Conservation (phyloP, 805 yeast genomes). For the Cyberlindnera maritima region DNA sequence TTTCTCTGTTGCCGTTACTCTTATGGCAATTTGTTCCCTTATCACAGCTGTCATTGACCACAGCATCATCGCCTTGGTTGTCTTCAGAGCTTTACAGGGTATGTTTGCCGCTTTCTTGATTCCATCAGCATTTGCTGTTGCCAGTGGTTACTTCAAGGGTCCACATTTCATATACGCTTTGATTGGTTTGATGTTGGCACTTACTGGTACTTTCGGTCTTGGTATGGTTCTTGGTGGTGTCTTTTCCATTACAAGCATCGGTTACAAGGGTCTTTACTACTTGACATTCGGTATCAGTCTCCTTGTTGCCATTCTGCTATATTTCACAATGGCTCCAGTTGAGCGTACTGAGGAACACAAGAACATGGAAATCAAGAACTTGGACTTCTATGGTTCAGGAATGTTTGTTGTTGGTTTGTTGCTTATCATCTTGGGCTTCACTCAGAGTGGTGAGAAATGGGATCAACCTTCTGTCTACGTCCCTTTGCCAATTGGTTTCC, state of each 20-base stretch:
- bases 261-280: too few species aligned
- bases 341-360: too few species aligned
- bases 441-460: constrained; percentile 46
- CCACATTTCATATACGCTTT: constrained; percentile 28
- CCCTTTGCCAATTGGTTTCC: constrained; percentile 28
- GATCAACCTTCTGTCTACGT: constrained; percentile 38
- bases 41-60: constrained; percentile 9
- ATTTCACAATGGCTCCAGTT: too few species aligned
- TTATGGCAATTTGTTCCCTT: too few species aligned
- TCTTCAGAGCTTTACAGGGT: constrained; percentile 46
- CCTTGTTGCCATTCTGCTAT: too few species aligned
- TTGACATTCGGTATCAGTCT: too few species aligned
- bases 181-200: constrained; percentile 26
- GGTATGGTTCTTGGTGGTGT: constrained; percentile 46
- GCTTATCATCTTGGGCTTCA: constrained; percentile 41
- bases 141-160: constrained; percentile 31
- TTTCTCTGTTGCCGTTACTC: constrained; percentile 15
- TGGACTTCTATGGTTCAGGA: constrained; percentile 36
- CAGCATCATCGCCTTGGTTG: constrained; percentile 34
- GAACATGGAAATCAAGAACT: constrained; percentile 26
- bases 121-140: constrained; percentile 37
- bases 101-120: constrained; percentile 39
- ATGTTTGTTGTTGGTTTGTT: constrained; percentile 35
- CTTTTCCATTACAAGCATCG: constrained; percentile 25
- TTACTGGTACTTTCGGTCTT: constrained; percentile 34